Evolutionary conservation across 1,139 yeast species (phyloP), one percentile per base, ranked within the genome.

Genomic region (Lodderomyces orthopsilosis): DNA sequence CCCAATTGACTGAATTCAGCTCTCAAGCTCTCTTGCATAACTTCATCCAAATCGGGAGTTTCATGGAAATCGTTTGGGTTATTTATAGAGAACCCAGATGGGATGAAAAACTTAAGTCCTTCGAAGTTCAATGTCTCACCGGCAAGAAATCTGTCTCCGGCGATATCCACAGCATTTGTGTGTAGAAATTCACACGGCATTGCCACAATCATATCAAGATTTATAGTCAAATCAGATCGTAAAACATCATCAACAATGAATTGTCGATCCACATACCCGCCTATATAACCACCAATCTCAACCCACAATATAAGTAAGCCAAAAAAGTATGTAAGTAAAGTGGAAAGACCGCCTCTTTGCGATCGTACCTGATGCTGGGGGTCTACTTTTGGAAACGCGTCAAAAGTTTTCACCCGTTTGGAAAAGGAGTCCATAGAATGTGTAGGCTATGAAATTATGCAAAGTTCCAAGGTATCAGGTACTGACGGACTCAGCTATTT

Each of bases 301-400:
- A 87, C 78, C 89, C 95, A 90, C 12, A 87, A 62, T 37, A 91
- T 68, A 56, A 89, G 79, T 13, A 89, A 56, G 21, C 85, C 77
- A 43, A 80, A 72, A 22, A 85, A 53, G 18, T 75, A 70, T 9
- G 91, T 81, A 39, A 84, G 41, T 2, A 89, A 53, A 0, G 96
- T 83, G n/a, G 91, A 78, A 19, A 79, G 59, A 2, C 95, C 93
- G 23, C 96, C 96, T 49, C 93, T 72, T 33, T 78, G 69, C 1
- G 95, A 85, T 50, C 88, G 68, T 41, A 85, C 84, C 35, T 85
- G 77, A 55, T 88, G 91, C 48, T 85, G 77, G 6, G 89, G 77
- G 43, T 85, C 84, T 22, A 89, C 88, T 63, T 91, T 91, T 17
- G 98, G 91, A 56, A 89, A 89, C 28, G 96, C 96, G 70, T 89